Base-by-base conservation (phyloP, 352 stramenopile genomes). In the Phytophthora idaei region DNA sequence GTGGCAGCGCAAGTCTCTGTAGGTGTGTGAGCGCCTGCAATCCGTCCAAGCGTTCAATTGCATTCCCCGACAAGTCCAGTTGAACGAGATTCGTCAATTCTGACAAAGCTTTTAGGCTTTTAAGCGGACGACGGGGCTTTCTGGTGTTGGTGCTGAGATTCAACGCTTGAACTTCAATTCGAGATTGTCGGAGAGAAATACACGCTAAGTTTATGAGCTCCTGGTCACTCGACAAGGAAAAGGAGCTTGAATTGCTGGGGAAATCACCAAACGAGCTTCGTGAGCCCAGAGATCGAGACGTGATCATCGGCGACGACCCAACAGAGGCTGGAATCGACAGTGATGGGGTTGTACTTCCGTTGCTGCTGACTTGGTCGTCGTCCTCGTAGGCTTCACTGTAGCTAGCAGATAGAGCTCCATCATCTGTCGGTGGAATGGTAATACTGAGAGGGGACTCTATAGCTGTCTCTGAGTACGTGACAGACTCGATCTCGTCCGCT, bases 1-100 rank as follows among this genome's bases (percentile, higher is more conserved):
- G 76, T 1, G 87, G 75, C 32, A 92, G 55, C 8, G 62, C 68
- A 9, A 94, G 71, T 9, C 57, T 59, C 31, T 87, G 64, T 41
- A 95, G 67, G 14, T 80, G 53, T 5, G 36, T 21, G 9, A 94
- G 77, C 3, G 53, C 39, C 3, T 95, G 84, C 4, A 94, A 9
- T 10, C 85, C 86, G 17, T 89, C 80, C 14, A 93, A 42, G 0
- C 73, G 73, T 21, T 75, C 64, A 12, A 94, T 66, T 9, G 76
- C 75, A 68, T 95, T 89, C n/a, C 85, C 83, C 5, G 84, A 74
- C 9, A 89, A 73, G 21, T 94, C 75, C 4, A 95, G 62, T 2
- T 81, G 63, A 36, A 74, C 71, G 12, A 95, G 68, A 42, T 77
- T 85, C 8, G 42, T 60, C 44, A 90, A 87, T 9, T 76, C 69